phyloP scores from a whole-genome alignment of 2,329 filamentous ascomycete genomes.

The Bipolaris sorokiniana region DNA sequence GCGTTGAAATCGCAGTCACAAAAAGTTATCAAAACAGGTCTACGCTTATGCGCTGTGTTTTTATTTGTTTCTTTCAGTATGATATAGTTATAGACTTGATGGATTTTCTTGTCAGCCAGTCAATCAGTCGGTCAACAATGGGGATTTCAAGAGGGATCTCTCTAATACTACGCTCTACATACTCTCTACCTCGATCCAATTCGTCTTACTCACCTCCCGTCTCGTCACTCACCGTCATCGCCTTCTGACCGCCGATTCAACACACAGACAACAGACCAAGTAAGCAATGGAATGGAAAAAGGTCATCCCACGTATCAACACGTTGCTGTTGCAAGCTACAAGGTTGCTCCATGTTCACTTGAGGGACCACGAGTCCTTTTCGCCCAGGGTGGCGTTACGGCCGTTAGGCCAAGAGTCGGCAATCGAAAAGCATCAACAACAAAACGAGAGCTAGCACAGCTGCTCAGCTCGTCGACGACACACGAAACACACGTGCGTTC shows the following conservation, averaged over 20 bases:
- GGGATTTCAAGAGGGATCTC: background rate
- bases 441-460: too few relatives aligned
- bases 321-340: background rate
- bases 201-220: background rate
- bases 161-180: conserved; percentile 5
- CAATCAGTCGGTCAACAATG: background rate
- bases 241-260: background rate
- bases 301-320: too few relatives aligned
- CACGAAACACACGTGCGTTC: too few relatives aligned
- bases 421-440: too few relatives aligned
- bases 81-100: background rate
- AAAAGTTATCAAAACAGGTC: conserved; percentile 5
- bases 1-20: conserved; percentile 27
- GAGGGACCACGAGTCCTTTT: background rate
- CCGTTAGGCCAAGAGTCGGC: background rate
- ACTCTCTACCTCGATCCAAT: background rate
- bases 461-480: too few relatives aligned
- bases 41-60: background rate
- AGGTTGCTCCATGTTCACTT: background rate
- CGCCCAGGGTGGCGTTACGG: background rate
- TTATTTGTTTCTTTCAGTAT: background rate
- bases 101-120: background rate
- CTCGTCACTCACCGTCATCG: background rate
- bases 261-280: too few relatives aligned
- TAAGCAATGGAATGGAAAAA: too few relatives aligned